Percentiles rank a stretch among this genome's conserved stretches.
Conservation (phyloP, 306 rosid genomes). For the Rosa multiflora region DNA sequence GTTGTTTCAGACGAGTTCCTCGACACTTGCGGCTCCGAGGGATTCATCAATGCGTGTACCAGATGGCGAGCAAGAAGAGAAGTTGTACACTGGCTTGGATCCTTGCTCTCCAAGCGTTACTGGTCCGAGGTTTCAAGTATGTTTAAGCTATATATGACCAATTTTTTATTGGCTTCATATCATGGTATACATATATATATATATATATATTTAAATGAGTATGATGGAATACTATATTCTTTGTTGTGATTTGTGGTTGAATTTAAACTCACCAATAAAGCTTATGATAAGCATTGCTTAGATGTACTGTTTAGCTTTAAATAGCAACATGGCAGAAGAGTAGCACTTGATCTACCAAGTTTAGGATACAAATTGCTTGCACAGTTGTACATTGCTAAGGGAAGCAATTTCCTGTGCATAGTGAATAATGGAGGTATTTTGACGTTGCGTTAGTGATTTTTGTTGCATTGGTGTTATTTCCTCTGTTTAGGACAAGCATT, state of each 20-base stretch:
- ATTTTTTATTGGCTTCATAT: background rate
- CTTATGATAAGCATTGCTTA: background rate
- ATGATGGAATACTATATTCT: background rate
- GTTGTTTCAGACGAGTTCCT: slow-evolving; percentile 61
- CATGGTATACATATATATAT: background rate
- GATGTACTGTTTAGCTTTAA: background rate
- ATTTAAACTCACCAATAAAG: background rate
- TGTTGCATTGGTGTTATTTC: slow-evolving; percentile 7
- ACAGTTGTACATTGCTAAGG: background rate
- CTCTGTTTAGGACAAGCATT: background rate
- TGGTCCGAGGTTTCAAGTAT: slow-evolving; percentile 30
- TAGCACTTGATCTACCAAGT: background rate
- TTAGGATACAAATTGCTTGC: slow-evolving; percentile 16
- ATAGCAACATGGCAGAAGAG: background rate
- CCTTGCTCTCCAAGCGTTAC: slow-evolving; percentile 44
- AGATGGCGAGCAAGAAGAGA: slow-evolving; percentile 83
- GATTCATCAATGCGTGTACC: slow-evolving; percentile 37
- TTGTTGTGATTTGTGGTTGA: background rate
- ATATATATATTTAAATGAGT: background rate
- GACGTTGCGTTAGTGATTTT: background rate
- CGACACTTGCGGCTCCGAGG: slow-evolving; percentile 42
- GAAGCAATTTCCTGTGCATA: background rate
- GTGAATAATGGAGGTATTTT: slow-evolving; percentile 4
- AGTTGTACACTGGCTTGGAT: slow-evolving; percentile 75
- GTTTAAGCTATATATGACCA: slow-evolving; percentile 17